phyloP scores from a whole-genome alignment of 257 asterid genomes.

The Verbascum thapsus region DNA sequence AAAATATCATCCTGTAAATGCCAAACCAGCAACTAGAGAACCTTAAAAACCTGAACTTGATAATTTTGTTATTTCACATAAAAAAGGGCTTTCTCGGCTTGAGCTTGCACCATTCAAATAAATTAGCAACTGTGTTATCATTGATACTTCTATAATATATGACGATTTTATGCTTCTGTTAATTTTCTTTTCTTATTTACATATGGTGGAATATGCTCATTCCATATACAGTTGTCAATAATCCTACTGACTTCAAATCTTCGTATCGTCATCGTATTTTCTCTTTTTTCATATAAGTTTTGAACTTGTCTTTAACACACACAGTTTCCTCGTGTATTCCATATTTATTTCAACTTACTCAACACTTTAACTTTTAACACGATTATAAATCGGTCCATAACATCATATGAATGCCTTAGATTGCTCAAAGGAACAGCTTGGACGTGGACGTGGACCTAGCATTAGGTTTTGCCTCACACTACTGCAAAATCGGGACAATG shows the following conservation, averaged over 20 bases:
- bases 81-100: not conserved
- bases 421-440: conserved; percentile 97
- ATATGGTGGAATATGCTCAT: not conserved
- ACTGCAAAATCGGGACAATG: conserved; percentile 88
- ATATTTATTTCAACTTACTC: not conserved
- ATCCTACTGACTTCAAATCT: conserved; percentile 4
- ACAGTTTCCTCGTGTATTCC: too few species aligned
- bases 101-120: not conserved
- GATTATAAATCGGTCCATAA: not conserved
- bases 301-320: conserved; percentile 9
- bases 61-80: not conserved
- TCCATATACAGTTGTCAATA: not conserved
- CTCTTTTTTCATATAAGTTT: not conserved
- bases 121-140: not conserved
- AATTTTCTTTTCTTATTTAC: not conserved
- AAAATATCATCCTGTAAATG: not conserved
- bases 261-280: conserved; percentile 1
- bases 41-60: too few species aligned
- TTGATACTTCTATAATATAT: not conserved
- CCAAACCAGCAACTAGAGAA: conserved; percentile 1
- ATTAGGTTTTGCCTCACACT: conserved; percentile 93
- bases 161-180: not conserved
- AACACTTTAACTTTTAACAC: not conserved
- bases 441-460: conserved; percentile 98
- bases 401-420: conserved; percentile 41